Base-by-base conservation (phyloP, 2,329 filamentous ascomycete genomes). In the Epichloe elymi region DNA sequence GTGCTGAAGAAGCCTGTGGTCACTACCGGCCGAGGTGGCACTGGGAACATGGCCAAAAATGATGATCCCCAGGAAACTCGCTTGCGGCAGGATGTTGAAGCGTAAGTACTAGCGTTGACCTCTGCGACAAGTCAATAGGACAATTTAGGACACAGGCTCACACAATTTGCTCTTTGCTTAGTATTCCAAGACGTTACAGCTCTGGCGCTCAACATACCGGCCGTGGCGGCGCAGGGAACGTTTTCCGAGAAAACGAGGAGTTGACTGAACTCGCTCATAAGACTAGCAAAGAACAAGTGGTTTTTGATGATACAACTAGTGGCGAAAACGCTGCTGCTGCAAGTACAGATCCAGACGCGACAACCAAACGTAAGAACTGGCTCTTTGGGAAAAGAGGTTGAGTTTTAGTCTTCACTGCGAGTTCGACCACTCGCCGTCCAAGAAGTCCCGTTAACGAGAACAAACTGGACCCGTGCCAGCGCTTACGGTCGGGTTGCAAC, bases 11-110 rank as follows among this genome's bases (percentile, higher is more conserved):
- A 79, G 45, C 71, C 85, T n/a, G 74, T 87, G 57, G 89, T 91
- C 63, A 95, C 90, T 19, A 96, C 90, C 3, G 90, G 90, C 51
- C 86, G 90, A 48, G 90, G 90, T 51, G 90, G 90, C 54, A 83
- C 79, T 4, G 89, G 89, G 54, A 95, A 95, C 72, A 95, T 95
- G 85, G 82, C 85, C 46, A 73, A 70, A 58, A 83, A 84, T 63
- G 80, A 80, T 55, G 84, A 93, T 59, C 80, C 83, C 3, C 70
- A 74, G 41, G 80, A 87, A 63, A 88, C 90, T 37, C 84, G 90
- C 56, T 75, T 80, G 50, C 82, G 82, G 41, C 91, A 97, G 67
- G 90, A 96, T 61, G 87, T 96, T 54, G 80, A 83, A 53, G 79
- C 80, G 79, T 82, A 69, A 63, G 78, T 72, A 26, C 48, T 8